A percentile compares a stretch with the other conserved stretches of the same genome.
Evolutionary conservation across 257 asterid species (phyloP).

Genomic region (Nicotiana attenuata): DNA sequence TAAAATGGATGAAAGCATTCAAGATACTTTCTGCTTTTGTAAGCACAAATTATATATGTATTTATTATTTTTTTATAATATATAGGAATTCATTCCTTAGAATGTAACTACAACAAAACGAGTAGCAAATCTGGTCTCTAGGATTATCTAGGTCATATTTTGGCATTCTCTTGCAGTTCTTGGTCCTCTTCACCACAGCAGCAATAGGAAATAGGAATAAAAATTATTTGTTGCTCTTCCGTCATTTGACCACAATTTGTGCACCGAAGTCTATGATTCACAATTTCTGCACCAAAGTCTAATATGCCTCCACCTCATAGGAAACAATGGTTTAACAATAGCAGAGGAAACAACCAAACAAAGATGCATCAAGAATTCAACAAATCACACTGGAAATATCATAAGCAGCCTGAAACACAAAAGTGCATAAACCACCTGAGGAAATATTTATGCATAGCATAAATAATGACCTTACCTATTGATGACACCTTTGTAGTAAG

Average conservation of each 20-base stretch:
- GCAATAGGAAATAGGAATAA: background rate
- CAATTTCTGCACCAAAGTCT: background rate
- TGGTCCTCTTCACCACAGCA: background rate
- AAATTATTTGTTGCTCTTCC: background rate
- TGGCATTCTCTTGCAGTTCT: background rate
- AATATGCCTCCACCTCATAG: background rate
- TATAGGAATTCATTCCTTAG: background rate
- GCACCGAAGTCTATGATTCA: background rate
- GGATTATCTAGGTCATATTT: background rate
- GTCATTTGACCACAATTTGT: background rate
- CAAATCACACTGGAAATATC: background rate
- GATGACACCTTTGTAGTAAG: slow-evolving; percentile 49
- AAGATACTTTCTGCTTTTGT: background rate
- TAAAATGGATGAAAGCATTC: background rate
- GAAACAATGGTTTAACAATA: background rate
- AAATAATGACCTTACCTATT: slow-evolving; percentile 41
- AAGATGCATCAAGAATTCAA: background rate
- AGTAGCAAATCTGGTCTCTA: background rate
- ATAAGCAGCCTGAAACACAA: slow-evolving; percentile 5
- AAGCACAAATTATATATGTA: background rate
- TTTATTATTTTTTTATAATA: background rate
- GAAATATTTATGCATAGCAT: background rate
- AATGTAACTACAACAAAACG: background rate
- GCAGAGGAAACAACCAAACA: background rate
- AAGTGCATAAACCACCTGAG: background rate